phyloP scores from a whole-genome alignment of 2,329 filamentous ascomycete species.

The Aspergillus sp. region DNA sequence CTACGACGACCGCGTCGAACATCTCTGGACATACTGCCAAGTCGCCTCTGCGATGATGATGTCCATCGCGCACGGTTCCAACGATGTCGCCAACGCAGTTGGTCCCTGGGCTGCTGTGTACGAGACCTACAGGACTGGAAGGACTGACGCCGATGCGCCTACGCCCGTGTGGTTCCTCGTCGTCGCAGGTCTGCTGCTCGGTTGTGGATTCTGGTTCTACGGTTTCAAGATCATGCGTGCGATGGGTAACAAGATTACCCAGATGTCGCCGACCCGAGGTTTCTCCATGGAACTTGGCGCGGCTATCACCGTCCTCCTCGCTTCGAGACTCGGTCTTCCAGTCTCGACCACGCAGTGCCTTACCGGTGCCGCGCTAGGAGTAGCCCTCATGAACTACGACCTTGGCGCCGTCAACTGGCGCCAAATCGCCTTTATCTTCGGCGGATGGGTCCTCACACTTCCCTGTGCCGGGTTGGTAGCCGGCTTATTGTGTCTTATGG shows the following conservation, averaged over 20 bases:
- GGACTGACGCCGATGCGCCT: constrained; percentile 23
- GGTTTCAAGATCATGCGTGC: constrained; percentile 36
- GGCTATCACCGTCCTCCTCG: constrained; percentile 34
- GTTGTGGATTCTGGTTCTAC: constrained; percentile 38
- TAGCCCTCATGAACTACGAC: constrained; percentile 33
- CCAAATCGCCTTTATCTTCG: constrained; percentile 38
- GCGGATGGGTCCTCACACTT: constrained; percentile 41
- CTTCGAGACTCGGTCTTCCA: constrained; percentile 28
- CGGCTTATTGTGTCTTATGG: constrained; percentile 36
- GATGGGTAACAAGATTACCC: constrained; percentile 39
- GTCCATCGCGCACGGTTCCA: constrained; percentile 40
- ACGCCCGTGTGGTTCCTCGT: constrained; percentile 38
- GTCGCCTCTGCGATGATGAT: constrained; percentile 37
- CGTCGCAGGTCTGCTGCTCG: constrained; percentile 33
- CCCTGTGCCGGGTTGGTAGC: constrained; percentile 37
- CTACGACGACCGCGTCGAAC: constrained; percentile 44
- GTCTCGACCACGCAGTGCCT: constrained; percentile 36
- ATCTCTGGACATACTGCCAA: constrained; percentile 43
- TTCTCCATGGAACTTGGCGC: constrained; percentile 36
- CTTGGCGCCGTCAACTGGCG: constrained; percentile 40
- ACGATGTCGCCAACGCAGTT: constrained; percentile 40
- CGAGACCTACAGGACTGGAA: constrained; percentile 26
- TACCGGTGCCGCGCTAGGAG: constrained; percentile 30
- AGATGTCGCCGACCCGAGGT: constrained; percentile 28
- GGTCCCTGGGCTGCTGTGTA: constrained; percentile 37